Conservation (phyloP, 495 filamentous ascomycete genomes). For the Neurospora sp. region DNA sequence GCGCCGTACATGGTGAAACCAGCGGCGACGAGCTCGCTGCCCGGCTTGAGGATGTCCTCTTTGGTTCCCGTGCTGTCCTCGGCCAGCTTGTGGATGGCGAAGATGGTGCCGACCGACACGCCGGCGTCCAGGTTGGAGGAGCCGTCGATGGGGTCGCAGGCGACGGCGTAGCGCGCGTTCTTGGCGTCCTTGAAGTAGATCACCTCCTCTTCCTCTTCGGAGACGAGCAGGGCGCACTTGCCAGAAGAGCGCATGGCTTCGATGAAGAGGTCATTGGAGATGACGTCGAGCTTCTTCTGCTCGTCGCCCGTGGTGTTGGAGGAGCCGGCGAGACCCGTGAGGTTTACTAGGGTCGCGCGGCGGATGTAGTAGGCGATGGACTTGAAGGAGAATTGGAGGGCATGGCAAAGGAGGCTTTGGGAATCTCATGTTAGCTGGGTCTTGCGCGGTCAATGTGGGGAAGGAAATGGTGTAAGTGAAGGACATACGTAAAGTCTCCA, state of each 20-base stretch:
- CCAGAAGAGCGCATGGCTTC: conserved; percentile 85
- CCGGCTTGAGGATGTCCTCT: conserved; percentile 77
- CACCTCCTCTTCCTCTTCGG: conserved; percentile 89
- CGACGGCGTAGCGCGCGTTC: conserved; percentile 83
- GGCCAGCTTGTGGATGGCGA: conserved; percentile 82
- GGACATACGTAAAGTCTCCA: conserved; percentile 87
- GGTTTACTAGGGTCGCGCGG: conserved; percentile 90
- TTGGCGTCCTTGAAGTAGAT: conserved; percentile 77
- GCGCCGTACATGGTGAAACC: conserved; percentile 99
- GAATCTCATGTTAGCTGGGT: not conserved
- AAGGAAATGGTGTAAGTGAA: not conserved
- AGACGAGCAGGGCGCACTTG: conserved; percentile 82
- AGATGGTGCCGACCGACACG: conserved; percentile 97
- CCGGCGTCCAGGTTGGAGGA: conserved; percentile 96
- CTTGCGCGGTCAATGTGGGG: not conserved
- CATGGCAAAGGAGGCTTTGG: conserved; percentile 80
- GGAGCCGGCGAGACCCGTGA: conserved; percentile 88
- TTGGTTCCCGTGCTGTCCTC: conserved; percentile 58
- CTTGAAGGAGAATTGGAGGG: conserved; percentile 98
- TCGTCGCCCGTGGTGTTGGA: conserved; percentile 95
- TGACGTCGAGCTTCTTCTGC: conserved; percentile 99
- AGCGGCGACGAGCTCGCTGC: conserved; percentile 81
- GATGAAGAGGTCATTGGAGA: conserved; percentile 96
- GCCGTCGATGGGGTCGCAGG: conserved; percentile 96
- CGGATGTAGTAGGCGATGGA: conserved; percentile 99